phyloP scores from a whole-genome alignment of 2,329 filamentous ascomycete species.

The Ophiocordyceps robertsii region DNA sequence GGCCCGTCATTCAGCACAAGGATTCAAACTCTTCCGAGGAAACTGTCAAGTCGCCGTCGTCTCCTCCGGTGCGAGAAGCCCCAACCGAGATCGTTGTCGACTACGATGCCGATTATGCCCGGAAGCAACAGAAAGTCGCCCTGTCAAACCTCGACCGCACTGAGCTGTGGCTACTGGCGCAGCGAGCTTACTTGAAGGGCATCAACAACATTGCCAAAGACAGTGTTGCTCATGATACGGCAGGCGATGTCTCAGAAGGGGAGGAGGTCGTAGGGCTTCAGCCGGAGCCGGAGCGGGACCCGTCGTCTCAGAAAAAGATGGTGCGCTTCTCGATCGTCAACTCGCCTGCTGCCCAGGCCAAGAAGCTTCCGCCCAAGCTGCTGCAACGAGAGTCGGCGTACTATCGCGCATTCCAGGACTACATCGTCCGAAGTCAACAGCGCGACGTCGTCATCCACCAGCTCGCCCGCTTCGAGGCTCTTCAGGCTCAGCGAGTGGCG shows the following conservation, averaged over 20 bases:
- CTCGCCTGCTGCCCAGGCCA: slow-evolving; percentile 30
- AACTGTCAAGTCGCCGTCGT: slow-evolving; percentile 18
- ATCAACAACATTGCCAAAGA: slow-evolving; percentile 39
- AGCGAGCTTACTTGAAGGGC: slow-evolving; percentile 62
- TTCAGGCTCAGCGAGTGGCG: slow-evolving; percentile 71
- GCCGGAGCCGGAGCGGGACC: slow-evolving; percentile 11
- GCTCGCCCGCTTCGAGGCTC: slow-evolving; percentile 71
- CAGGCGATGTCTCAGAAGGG: slow-evolving; percentile 17
- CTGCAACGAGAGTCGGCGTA: slow-evolving; percentile 61
- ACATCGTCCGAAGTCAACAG: slow-evolving; percentile 50
- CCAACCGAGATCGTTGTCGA: slow-evolving; percentile 54
- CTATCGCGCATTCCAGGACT: slow-evolving; percentile 73
- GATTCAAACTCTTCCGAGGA: slow-evolving; percentile 18
- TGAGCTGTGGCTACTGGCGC: slow-evolving; percentile 71
- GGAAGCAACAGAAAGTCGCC: slow-evolving; percentile 57
- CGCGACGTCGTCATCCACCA: slow-evolving; percentile 76
- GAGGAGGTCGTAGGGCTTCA: slow-evolving; percentile 14
- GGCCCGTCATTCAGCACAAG: slow-evolving; percentile 26
- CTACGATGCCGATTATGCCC: slow-evolving; percentile 63
- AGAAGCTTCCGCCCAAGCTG: slow-evolving; percentile 38
- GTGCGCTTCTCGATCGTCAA: slow-evolving; percentile 57
- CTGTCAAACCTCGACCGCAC: slow-evolving; percentile 73
- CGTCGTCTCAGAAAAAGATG: slow-evolving; percentile 47
- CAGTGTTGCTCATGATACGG: slow-evolving; percentile 21
- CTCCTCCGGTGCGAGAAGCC: slow-evolving; percentile 39